Evolutionary conservation across 176 grass and related monocot genomes (phyloP).

Genomic region (Lolium perenne): DNA sequence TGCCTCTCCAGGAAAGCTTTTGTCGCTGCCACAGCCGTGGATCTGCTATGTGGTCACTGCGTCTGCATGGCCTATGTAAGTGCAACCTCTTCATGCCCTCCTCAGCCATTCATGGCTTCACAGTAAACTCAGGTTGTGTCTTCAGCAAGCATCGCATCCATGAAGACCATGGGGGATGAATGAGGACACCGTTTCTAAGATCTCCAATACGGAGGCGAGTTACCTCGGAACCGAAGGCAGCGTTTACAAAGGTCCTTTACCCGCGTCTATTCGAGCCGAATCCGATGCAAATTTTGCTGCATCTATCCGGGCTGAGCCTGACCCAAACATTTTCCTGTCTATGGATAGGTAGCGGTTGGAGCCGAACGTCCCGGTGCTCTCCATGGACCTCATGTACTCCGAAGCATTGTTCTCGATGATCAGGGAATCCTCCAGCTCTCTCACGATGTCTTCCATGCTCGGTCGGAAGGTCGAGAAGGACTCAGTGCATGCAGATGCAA

Average conservation of each 20-base stretch:
- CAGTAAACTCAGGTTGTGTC: constrained; percentile 21
- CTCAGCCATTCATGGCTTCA: constrained; percentile 21
- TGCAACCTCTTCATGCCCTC: constrained; percentile 26
- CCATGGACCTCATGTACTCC: constrained; percentile 79
- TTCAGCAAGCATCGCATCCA: constrained; percentile 25
- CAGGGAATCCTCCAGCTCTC: constrained; percentile 75
- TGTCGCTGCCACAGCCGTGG: background rate
- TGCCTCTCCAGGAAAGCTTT: constrained; percentile 33
- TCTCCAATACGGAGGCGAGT: background rate
- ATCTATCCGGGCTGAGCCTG: constrained; percentile 41
- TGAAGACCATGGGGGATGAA: constrained; percentile 6
- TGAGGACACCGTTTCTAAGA: constrained; percentile 4
- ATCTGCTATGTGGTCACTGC: constrained; percentile 2
- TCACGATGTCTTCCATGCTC: constrained; percentile 61
- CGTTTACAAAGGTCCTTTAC: constrained; percentile 39
- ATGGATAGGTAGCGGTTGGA: constrained; percentile 66
- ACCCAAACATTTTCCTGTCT: constrained; percentile 57
- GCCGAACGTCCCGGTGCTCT: constrained; percentile 60
- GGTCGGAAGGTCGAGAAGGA: constrained; percentile 70
- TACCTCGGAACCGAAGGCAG: constrained; percentile 54
- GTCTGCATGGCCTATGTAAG: constrained; percentile 14
- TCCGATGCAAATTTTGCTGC: background rate
- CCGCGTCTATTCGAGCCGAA: constrained; percentile 19
- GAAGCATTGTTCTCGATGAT: constrained; percentile 81
- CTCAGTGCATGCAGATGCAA: constrained; percentile 60